phyloP scores from a whole-genome alignment of 805 yeast species.

The Sugiyamaella lignohabitans region DNA sequence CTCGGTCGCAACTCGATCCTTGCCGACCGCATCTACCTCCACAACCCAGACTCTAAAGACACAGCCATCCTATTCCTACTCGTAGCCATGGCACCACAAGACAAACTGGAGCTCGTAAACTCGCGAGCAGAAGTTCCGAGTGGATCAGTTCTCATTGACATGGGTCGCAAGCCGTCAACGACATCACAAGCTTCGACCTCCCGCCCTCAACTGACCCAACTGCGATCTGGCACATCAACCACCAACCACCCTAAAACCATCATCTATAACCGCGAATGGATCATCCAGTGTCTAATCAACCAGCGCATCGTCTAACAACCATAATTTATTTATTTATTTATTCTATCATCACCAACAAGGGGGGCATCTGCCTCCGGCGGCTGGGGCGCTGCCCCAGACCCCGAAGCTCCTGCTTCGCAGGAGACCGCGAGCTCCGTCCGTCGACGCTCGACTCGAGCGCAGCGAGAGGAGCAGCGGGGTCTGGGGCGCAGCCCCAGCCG shows the following conservation, averaged over 20 bases:
- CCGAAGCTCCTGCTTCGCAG: too few relatives aligned
- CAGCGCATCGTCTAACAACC: constrained; percentile 23
- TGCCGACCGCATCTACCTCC: not conserved
- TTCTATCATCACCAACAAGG: too few relatives aligned
- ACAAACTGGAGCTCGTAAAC: not conserved
- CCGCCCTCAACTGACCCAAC: not conserved
- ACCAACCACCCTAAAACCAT: too few relatives aligned
- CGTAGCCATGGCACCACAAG: not conserved
- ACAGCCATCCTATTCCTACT: not conserved
- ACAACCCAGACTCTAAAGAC: not conserved
- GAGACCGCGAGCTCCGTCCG: too few relatives aligned
- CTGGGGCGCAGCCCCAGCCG: too few relatives aligned
- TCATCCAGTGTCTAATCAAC: constrained; percentile 28
- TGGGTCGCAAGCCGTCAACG: not conserved
- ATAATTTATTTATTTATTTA: too few relatives aligned
- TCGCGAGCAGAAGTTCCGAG: not conserved
- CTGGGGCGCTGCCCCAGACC: too few relatives aligned
- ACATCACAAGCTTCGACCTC: not conserved
- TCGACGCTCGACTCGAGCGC: too few relatives aligned
- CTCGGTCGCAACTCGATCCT: constrained; percentile 15
- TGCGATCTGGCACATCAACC: constrained; percentile 4
- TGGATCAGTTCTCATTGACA: not conserved
- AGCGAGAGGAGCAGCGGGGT: too few relatives aligned
- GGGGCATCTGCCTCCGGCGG: too few relatives aligned
- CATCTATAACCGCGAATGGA: constrained; percentile 25